Evolutionary conservation across 257 asterid genomes (phyloP).

Genomic region (Thymus quinquecostatus): DNA sequence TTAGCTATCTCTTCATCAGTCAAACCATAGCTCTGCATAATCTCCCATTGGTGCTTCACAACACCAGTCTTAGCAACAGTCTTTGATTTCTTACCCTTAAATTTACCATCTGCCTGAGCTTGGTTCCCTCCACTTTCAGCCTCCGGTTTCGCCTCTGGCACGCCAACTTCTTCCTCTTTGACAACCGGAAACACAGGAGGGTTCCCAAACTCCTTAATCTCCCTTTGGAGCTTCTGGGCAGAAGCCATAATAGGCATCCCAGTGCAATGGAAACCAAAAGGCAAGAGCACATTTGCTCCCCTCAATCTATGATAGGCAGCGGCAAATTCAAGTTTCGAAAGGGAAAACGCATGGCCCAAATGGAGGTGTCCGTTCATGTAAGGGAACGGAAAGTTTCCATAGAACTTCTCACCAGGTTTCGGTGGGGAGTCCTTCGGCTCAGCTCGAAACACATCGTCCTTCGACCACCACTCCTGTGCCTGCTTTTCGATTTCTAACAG

Average conservation of each 20-base stretch:
- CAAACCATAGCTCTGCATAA: constrained; percentile 84
- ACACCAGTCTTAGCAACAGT: constrained; percentile 80
- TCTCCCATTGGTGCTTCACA: constrained; percentile 86
- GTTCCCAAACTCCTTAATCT: constrained; percentile 70
- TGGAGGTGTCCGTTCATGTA: constrained; percentile 95
- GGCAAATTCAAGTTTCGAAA: constrained; percentile 89
- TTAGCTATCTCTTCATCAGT: constrained; percentile 74
- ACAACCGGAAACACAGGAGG: constrained; percentile 80
- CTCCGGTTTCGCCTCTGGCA: constrained; percentile 50
- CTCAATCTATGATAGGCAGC: constrained; percentile 89
- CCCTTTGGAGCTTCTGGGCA: constrained; percentile 79
- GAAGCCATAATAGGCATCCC: constrained; percentile 99
- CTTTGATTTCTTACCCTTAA: constrained; percentile 92
- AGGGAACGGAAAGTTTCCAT: constrained; percentile 88
- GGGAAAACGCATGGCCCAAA: constrained; percentile 87
- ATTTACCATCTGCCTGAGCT: constrained; percentile 63
- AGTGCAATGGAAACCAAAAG: constrained; percentile 91
- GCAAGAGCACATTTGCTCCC: constrained; percentile 86
- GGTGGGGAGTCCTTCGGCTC: constrained; percentile 68
- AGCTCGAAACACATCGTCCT: constrained; percentile 73
- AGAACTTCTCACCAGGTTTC: constrained; percentile 79
- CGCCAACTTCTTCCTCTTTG: constrained; percentile 56
- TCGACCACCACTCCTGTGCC: constrained; percentile 74
- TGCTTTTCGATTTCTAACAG: constrained; percentile 61
- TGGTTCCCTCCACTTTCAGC: constrained; percentile 57